phyloP scores from a whole-genome alignment of 805 yeast species.

The Yarrowia sp. region DNA sequence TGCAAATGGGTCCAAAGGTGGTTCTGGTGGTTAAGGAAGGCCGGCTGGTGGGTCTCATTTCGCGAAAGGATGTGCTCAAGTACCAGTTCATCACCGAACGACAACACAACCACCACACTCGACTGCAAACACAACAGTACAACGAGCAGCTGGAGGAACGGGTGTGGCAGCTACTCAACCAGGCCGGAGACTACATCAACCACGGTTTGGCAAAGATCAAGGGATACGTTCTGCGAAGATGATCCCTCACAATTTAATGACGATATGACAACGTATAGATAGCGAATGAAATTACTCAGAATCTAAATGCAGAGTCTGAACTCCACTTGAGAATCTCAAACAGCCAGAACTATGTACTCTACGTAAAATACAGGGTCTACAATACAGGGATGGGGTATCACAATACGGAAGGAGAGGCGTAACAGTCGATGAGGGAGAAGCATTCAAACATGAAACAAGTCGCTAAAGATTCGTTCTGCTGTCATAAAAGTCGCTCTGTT shows the following conservation, averaged over 20 bases:
- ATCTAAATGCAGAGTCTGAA: too few relatives aligned
- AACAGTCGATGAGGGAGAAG: neutral
- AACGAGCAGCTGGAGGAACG: slow-evolving; percentile 22
- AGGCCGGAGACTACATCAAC: slow-evolving; percentile 16
- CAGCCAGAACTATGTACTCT: too few relatives aligned
- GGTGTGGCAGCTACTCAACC: slow-evolving; percentile 12
- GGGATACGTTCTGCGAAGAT: slow-evolving; percentile 2
- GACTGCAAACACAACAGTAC: slow-evolving; percentile 17
- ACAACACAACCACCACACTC: slow-evolving; percentile 20
- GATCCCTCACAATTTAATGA: neutral
- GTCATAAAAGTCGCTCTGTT: neutral
- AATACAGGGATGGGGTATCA: neutral
- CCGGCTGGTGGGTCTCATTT: slow-evolving; percentile 64
- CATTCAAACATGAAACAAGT: neutral
- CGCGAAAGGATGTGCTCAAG: slow-evolving; percentile 76
- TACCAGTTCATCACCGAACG: slow-evolving; percentile 36
- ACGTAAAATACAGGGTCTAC: neutral
- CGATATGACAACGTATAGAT: neutral
- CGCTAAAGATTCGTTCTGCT: neutral
- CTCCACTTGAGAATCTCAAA: too few relatives aligned
- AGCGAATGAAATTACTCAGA: too few relatives aligned
- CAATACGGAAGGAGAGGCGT: neutral
- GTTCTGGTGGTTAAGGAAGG: slow-evolving; percentile 64
- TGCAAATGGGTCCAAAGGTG: slow-evolving; percentile 73
- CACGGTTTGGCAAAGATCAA: neutral